These are phyloP conservation scores for Zygosaccharomyces gambellarensis DNA, from an alignment of 805 yeast species.

Conservation along the genomic window DNA sequence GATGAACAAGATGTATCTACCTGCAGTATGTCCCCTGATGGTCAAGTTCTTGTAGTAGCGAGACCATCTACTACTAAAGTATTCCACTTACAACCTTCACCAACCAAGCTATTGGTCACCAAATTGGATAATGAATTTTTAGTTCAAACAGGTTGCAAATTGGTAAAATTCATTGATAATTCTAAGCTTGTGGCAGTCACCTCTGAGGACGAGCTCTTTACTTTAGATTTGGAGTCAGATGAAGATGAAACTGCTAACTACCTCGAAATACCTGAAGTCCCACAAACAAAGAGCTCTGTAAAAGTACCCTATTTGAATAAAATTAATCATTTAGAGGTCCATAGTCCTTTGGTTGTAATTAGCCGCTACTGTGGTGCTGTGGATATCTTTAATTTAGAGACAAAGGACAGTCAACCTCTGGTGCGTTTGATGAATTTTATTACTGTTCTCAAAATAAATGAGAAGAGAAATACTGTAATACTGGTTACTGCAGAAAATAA, in stretches of 20 bases:
- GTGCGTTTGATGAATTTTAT: constrained; percentile 58
- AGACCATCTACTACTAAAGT: constrained; percentile 64
- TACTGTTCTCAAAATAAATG: constrained; percentile 56
- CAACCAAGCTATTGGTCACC: constrained; percentile 41
- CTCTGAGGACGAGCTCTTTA: constrained; percentile 56
- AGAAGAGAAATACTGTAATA: constrained; percentile 45
- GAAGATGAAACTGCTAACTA: constrained; percentile 38
- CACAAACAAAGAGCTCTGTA: constrained; percentile 26
- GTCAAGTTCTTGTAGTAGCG: constrained; percentile 64
- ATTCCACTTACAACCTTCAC: constrained; percentile 50
- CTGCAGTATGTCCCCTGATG: constrained; percentile 62
- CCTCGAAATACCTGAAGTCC: constrained; percentile 40
- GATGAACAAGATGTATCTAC: constrained; percentile 78
- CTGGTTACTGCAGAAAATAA: constrained; percentile 71
- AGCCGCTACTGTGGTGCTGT: constrained; percentile 64
- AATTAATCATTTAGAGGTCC: constrained; percentile 49
- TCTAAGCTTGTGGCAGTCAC: constrained; percentile 48
- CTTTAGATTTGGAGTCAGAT: constrained; percentile 39
- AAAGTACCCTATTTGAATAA: constrained; percentile 45
- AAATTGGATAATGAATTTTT: constrained; percentile 44
- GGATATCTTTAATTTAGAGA: constrained; percentile 40
- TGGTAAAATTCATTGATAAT: constrained; percentile 45
- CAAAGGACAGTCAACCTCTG: constrained; percentile 38
- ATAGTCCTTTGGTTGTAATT: constrained; percentile 49
- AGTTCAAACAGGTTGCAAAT: constrained; percentile 51